Evolutionary conservation across 768 basidiomycete genomes (phyloP).

Genomic region (Kwoniella dejecticola): DNA sequence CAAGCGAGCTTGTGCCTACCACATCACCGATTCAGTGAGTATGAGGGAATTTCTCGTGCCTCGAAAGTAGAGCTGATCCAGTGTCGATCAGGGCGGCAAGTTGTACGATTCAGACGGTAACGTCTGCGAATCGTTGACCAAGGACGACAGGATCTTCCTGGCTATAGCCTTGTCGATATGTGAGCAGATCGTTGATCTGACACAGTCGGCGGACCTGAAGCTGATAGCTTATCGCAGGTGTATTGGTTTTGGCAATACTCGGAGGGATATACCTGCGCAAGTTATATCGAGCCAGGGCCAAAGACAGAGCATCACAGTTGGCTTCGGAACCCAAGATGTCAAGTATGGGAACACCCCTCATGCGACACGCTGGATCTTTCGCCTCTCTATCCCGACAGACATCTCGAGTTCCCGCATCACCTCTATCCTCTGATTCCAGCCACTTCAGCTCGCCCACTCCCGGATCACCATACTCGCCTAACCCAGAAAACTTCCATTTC

Average conservation of each 20-base stretch:
- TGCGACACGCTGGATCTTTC: constrained; percentile 8
- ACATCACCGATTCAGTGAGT: constrained; percentile 26
- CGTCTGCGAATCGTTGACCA: constrained; percentile 20
- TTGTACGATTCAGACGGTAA: constrained; percentile 34
- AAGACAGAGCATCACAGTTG: constrained; percentile 6
- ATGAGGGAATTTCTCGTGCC: neutral
- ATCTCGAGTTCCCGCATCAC: constrained; percentile 7
- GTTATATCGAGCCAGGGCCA: neutral
- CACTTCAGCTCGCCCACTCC: constrained; percentile 14
- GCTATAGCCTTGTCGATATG: constrained; percentile 28
- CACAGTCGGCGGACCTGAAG: neutral
- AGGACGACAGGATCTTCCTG: constrained; percentile 31
- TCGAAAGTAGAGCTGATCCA: neutral
- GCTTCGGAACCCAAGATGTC: constrained; percentile 23
- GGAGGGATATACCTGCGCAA: constrained; percentile 14
- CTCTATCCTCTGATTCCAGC: constrained; percentile 17
- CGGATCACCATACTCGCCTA: constrained; percentile 35
- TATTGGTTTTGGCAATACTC: constrained; percentile 15
- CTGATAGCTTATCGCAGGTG: constrained; percentile 10
- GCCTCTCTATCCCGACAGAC: constrained; percentile 12
- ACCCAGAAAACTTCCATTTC: constrained; percentile 42
- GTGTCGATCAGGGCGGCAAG: constrained; percentile 18
- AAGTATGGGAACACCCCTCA: constrained; percentile 26
- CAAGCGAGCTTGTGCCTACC: constrained; percentile 24
- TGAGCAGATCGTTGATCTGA: neutral